Evolutionary conservation across 2,329 filamentous ascomycete species (phyloP).

Genomic region (Fusarium duplospermum): DNA sequence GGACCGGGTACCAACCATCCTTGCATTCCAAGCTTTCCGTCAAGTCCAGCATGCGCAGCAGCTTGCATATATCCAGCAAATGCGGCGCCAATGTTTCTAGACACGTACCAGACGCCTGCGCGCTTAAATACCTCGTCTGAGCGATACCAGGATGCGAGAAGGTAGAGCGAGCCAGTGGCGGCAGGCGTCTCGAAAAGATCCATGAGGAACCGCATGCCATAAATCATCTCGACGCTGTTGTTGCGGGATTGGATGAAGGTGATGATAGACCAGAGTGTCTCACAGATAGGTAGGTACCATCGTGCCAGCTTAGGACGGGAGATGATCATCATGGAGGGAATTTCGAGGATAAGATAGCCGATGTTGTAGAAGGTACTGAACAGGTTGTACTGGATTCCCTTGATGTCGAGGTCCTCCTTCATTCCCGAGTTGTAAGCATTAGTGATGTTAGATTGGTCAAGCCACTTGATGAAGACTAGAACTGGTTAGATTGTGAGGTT

Average conservation of each 20-base stretch:
- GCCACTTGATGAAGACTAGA: slow-evolving; percentile 47
- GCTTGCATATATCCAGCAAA: slow-evolving; percentile 38
- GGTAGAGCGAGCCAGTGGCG: slow-evolving; percentile 42
- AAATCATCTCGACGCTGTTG: slow-evolving; percentile 23
- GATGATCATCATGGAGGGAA: slow-evolving; percentile 42
- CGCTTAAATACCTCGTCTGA: slow-evolving; percentile 58
- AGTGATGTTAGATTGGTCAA: slow-evolving; percentile 48
- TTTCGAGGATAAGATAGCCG: slow-evolving; percentile 42
- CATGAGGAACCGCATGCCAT: slow-evolving; percentile 30
- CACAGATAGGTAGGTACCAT: slow-evolving; percentile 19
- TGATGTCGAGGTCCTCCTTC: slow-evolving; percentile 50
- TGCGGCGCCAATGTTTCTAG: slow-evolving; percentile 25
- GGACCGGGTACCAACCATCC: background rate
- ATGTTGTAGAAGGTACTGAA: slow-evolving; percentile 46
- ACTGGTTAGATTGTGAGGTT: background rate
- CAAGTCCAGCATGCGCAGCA: slow-evolving; percentile 25
- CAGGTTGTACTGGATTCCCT: slow-evolving; percentile 48
- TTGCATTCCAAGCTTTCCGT: slow-evolving; percentile 15
- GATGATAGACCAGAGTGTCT: slow-evolving; percentile 29
- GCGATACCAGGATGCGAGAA: slow-evolving; percentile 51
- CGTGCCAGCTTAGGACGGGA: slow-evolving; percentile 32
- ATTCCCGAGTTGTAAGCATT: slow-evolving; percentile 55
- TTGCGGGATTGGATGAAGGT: slow-evolving; percentile 14
- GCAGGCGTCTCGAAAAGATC: slow-evolving; percentile 36
- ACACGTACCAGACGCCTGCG: slow-evolving; percentile 61